Evolutionary conservation across 768 basidiomycete species (phyloP).

Genomic region (Tulasnella sp.): DNA sequence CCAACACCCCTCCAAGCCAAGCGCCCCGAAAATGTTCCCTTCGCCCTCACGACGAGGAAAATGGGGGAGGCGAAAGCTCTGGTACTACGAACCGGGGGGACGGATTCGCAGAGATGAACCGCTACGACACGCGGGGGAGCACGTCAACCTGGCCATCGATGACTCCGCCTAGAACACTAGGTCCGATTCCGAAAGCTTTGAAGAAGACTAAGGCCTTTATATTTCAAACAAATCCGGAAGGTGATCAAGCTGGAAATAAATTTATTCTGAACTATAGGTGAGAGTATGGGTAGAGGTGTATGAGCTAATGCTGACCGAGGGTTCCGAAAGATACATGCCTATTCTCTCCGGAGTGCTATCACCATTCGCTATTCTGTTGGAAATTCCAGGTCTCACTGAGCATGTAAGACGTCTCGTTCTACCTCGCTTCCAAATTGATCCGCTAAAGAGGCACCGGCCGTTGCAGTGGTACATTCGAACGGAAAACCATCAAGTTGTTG

Average conservation of each 20-base stretch:
- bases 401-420: conserved; percentile 39
- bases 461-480: conserved; percentile 42
- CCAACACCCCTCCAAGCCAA: not conserved
- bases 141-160: not conserved
- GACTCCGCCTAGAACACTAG: not conserved
- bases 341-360: conserved; percentile 21
- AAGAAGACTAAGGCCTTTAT: conserved; percentile 15
- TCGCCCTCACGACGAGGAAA: not conserved
- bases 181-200: not conserved
- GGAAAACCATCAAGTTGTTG: conserved; percentile 38
- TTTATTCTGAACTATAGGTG: conserved; percentile 53
- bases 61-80: not conserved
- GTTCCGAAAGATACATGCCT: conserved; percentile 17
- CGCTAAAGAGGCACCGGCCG: not conserved
- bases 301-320: conserved; percentile 40
- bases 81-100: not conserved
- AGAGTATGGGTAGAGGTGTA: conserved; percentile 63
- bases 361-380: conserved; percentile 63
- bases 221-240: conserved; percentile 14
- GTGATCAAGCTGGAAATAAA: conserved; percentile 16
- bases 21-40: not conserved
- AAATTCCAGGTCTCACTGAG: conserved; percentile 71
- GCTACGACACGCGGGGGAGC: not conserved
- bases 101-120: not conserved
- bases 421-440: not conserved